Evolutionary conservation across 805 yeast species (phyloP), one percentile per base, ranked within the genome.

Genomic region (Candida ascalaphidarum): DNA sequence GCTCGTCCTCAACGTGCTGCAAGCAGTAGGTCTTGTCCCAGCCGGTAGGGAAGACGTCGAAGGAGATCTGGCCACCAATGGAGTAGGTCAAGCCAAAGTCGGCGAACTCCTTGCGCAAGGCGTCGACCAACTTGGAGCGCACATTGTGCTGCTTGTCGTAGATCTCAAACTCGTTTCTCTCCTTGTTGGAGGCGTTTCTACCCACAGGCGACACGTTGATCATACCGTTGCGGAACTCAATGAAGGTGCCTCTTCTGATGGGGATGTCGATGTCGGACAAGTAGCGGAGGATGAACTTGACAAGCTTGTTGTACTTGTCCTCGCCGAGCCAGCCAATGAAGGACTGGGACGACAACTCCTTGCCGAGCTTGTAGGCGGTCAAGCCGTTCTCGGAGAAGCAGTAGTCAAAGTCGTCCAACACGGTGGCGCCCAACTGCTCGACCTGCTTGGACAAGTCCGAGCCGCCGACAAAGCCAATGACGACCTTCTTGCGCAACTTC

Each of bases 21-120:
- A 92, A 74, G 62, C 95, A 84, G 70, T 89, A 92, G 37, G 99
- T 92, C 76, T 92, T 92, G 65, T 92, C 99, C 99, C 99, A 92
- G 53, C 99, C 98, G 40, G 96, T 84, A 68, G 99, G 99, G 89
- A 92, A 92, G 40, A 92, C 97, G 52, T 92, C 99, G 50, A 92
- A 92, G 20, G 97, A 89, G 58, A 92, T 92, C 73, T 92, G 97
- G 47, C 99, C 99, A 61, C 99, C 99, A 42, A 92, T 92, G 35
- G 98, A 92, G 74, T 81, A 92, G 43, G 97, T 89, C 53, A 92
- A 73, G 32, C 80, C 81, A 49, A 68, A 68, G 60, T 88, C 89
- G 33, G 89, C 60, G 71, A 92, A 92, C 50, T 77, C 74, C 53
- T 74, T 73, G 63, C 73, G 82, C 53, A 92, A 72, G 29, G 95